Evolutionary conservation across 1,284 basidiomycete species (phyloP).

Genomic region (Fistulinella cinereoalba): DNA sequence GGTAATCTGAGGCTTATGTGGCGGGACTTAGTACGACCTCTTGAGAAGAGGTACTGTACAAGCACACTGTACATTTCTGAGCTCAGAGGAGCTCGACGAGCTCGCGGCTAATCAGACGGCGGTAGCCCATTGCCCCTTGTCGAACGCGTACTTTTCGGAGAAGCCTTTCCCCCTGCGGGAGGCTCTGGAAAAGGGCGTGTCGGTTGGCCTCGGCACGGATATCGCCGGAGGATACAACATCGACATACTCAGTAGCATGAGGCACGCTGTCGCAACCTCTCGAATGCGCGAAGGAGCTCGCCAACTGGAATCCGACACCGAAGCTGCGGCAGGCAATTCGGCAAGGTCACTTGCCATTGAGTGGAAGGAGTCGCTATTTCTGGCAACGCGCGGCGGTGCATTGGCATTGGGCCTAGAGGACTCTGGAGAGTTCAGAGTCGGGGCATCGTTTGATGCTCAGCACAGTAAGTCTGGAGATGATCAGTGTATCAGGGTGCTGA

Average conservation of each 20-base stretch:
- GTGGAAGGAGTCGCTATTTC: constrained; percentile 77
- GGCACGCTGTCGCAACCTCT: constrained; percentile 69
- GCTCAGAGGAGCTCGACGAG: constrained; percentile 46
- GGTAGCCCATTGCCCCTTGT: constrained; percentile 82
- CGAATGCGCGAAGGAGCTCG: constrained; percentile 65
- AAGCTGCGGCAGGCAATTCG: constrained; percentile 1
- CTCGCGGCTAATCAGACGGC: constrained; percentile 54
- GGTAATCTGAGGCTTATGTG: constrained; percentile 4
- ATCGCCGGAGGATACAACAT: constrained; percentile 80
- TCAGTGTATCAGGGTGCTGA: not conserved
- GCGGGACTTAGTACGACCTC: constrained; percentile 47
- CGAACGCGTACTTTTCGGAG: constrained; percentile 82
- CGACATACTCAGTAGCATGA: constrained; percentile 76
- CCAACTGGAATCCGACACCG: constrained; percentile 30
- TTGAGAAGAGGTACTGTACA: constrained; percentile 67
- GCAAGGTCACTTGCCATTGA: constrained; percentile 46
- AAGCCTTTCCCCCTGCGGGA: constrained; percentile 72
- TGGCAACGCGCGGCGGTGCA: constrained; percentile 78
- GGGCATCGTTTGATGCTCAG: constrained; percentile 80
- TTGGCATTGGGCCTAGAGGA: constrained; percentile 54
- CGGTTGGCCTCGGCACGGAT: constrained; percentile 80
- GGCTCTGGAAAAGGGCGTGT: constrained; percentile 59
- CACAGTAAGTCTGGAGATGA: constrained; percentile 50
- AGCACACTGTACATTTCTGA: constrained; percentile 83
- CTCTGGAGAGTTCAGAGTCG: constrained; percentile 59